Evolutionary conservation across 176 grass and related monocot species (phyloP).

Genomic region (Cenchrus fungigraminus): DNA sequence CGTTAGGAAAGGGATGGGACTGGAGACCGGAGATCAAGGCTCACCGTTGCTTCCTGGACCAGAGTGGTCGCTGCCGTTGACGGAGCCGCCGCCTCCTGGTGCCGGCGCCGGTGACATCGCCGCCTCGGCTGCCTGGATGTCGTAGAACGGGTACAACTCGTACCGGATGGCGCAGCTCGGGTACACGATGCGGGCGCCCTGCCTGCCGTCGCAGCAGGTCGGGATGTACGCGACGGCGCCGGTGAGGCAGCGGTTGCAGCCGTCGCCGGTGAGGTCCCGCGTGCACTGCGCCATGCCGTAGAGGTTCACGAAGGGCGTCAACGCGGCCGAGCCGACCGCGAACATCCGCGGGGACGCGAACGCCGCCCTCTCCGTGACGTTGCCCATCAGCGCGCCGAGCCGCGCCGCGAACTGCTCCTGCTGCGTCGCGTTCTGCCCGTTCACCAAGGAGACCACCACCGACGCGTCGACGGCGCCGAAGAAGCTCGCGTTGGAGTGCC

Average conservation of each 20-base stretch:
- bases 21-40: neutral
- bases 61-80: constrained; percentile 23
- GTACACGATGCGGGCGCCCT: neutral
- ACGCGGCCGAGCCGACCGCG: constrained; percentile 11
- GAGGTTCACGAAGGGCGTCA: constrained; percentile 5
- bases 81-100: neutral
- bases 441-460: accelerated
- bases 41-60: neutral
- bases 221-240: neutral
- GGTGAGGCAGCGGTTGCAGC: constrained; percentile 51
- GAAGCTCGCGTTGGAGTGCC: constrained; percentile 49
- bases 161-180: constrained; percentile 47
- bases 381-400: constrained; percentile 39
- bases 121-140: constrained; percentile 17
- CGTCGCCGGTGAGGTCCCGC: constrained; percentile 38
- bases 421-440: neutral
- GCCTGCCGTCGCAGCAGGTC: neutral
- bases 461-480: constrained; percentile 14
- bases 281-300: constrained; percentile 67
- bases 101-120: constrained; percentile 15
- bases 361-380: constrained; percentile 22
- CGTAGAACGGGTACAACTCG: constrained; percentile 50
- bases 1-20: neutral
- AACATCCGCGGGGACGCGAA: constrained; percentile 38
- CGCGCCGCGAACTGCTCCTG: neutral